Evolutionary conservation across 257 asterid species (phyloP).

Genomic region (Solanum chmielewskii): DNA sequence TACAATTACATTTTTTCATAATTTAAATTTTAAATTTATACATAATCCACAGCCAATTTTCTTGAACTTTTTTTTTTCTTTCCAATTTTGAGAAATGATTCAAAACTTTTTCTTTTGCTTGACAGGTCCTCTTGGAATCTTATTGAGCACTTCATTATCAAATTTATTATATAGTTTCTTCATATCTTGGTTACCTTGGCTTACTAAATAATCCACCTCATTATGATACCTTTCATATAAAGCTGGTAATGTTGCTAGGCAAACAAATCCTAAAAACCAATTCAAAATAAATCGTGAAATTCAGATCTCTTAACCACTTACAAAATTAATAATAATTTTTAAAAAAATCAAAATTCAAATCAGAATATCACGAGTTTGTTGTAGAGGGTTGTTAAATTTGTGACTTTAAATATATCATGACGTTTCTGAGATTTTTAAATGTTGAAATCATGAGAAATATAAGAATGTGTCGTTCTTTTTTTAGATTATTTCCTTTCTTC

Average conservation of each 20-base stretch:
- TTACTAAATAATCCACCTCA: conserved; percentile 65
- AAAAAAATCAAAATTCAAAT: not conserved
- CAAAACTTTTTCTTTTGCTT: conserved; percentile 55
- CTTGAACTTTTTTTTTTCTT: not conserved
- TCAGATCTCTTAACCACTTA: not conserved
- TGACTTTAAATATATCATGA: not conserved
- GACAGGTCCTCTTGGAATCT: conserved; percentile 85
- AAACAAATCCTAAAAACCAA: conserved; percentile 38
- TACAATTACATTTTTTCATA: not conserved
- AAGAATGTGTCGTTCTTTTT: no score
- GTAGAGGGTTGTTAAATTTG: not conserved
- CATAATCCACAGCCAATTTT: not conserved
- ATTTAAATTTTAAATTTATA: not conserved
- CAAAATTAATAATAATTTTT: no score
- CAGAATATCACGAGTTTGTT: not conserved
- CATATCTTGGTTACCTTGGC: conserved; percentile 42
- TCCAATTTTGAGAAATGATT: not conserved
- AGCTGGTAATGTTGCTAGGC: conserved; percentile 53
- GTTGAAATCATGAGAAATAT: no score
- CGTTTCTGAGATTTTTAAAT: not conserved
- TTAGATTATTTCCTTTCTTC: no score
- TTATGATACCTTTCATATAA: conserved; percentile 50
- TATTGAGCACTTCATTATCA: conserved; percentile 52
- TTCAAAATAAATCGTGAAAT: no score
- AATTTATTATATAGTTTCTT: conserved; percentile 47